phyloP scores from a whole-genome alignment of 2,329 filamentous ascomycete genomes.

The Colletotrichum sp. region DNA sequence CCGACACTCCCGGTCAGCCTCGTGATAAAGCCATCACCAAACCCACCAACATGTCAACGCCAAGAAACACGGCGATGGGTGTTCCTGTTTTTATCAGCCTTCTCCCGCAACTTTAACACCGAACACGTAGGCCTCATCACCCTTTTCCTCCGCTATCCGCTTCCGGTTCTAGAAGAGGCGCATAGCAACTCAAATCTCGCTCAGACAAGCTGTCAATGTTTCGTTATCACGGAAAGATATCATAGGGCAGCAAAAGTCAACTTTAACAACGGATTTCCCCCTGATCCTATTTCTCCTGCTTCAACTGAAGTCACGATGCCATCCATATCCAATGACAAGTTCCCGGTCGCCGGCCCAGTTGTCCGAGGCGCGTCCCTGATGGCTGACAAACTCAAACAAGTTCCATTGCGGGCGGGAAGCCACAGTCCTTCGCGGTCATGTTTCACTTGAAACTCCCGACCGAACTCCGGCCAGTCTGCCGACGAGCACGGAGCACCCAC shows the following conservation, averaged over 20 bases:
- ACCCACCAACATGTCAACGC: neutral
- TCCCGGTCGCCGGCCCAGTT: neutral
- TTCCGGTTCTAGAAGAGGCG: neutral
- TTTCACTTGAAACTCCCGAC: slow-evolving; percentile 9
- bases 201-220: slow-evolving; percentile 11
- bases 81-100: neutral
- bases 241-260: neutral
- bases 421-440: neutral
- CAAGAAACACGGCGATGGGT: neutral
- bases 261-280: neutral
- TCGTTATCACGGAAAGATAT: neutral
- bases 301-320: neutral
- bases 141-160: neutral
- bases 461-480: slow-evolving; percentile 10
- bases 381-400: neutral
- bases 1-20: neutral
- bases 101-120: neutral
- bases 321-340: neutral
- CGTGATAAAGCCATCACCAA: neutral
- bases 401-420: neutral
- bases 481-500: slow-evolving; percentile 4
- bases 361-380: slow-evolving; percentile 1
- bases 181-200: neutral
- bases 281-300: neutral
- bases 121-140: neutral